Evolutionary conservation across 148 eudicot species (phyloP).

Genomic region (Persicaria tinctoria): DNA sequence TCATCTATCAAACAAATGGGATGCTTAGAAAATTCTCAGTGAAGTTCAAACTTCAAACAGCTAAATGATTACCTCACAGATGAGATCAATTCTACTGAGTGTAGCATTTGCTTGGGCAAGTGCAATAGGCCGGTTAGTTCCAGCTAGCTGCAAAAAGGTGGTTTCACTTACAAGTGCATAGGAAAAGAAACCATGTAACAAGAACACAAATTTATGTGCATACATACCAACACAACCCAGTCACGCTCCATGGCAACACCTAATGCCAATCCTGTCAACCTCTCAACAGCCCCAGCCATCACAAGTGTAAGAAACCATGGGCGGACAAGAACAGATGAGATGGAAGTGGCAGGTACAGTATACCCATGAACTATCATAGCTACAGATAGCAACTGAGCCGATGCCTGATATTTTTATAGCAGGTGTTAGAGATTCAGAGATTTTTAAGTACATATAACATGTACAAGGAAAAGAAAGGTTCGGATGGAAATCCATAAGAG

Average conservation of each 20-base stretch:
- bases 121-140: conserved; percentile 83
- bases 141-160: conserved; percentile 57
- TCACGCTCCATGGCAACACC: conserved; percentile 97
- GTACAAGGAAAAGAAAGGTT: not conserved
- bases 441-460: not conserved
- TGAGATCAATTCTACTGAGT: conserved; percentile 78
- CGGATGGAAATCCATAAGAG: not conserved
- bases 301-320: conserved; percentile 88
- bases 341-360: conserved; percentile 26
- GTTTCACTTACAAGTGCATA: conserved; percentile 7
- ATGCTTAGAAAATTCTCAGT: not conserved
- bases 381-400: conserved; percentile 81
- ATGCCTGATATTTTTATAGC: conserved; percentile 37
- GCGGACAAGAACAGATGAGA: conserved; percentile 45
- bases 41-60: not conserved
- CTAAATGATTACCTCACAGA: conserved; percentile 67
- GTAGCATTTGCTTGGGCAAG: conserved; percentile 94
- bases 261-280: conserved; percentile 77
- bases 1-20: not conserved
- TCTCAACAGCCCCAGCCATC: conserved; percentile 73
- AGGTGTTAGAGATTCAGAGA: not conserved
- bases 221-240: conserved; percentile 80
- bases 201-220: not conserved
- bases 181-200: not conserved
- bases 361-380: conserved; percentile 82